These are phyloP conservation scores for Citrus reticulata DNA, from an alignment of 345 rosid genomes.

Conservation along the genomic window DNA sequence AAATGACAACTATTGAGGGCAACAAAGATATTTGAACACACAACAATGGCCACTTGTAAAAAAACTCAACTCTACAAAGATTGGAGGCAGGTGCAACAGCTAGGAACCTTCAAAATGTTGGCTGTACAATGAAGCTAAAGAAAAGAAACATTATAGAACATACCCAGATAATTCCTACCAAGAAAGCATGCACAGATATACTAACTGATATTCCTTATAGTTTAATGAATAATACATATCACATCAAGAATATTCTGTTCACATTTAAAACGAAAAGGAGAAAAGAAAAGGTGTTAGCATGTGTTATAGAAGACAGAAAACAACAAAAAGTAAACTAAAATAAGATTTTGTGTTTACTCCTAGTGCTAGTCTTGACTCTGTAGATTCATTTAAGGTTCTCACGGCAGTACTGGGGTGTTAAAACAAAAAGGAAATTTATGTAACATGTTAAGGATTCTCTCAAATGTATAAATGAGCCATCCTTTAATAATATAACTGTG, in stretches of 20 bases:
- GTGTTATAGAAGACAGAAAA: not conserved
- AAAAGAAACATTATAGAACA: not conserved
- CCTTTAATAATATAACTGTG: not conserved
- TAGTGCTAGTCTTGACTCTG: not conserved
- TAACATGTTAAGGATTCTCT: not conserved
- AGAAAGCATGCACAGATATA: not conserved
- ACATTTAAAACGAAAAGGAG: slow-evolving; percentile 11
- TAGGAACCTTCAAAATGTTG: slow-evolving; percentile 28
- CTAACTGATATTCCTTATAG: not conserved
- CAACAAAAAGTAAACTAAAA: slow-evolving; percentile 1
- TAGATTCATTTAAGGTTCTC: not conserved
- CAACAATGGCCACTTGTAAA: slow-evolving; percentile 9
- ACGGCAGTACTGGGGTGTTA: not conserved
- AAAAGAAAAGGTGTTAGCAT: not conserved
- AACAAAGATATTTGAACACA: slow-evolving; percentile 21
- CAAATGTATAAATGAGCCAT: not conserved
- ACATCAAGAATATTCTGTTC: slow-evolving; percentile 7
- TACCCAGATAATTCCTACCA: not conserved
- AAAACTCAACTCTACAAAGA: not conserved
- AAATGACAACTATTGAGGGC: slow-evolving; percentile 41
- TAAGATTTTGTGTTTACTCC: not conserved
- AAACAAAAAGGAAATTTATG: not conserved
- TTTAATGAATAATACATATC: not conserved
- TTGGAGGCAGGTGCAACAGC: slow-evolving; percentile 38
- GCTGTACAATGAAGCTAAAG: slow-evolving; percentile 23